phyloP scores from a whole-genome alignment of 2,329 filamentous ascomycete species.

The Biscogniauxia marginata region DNA sequence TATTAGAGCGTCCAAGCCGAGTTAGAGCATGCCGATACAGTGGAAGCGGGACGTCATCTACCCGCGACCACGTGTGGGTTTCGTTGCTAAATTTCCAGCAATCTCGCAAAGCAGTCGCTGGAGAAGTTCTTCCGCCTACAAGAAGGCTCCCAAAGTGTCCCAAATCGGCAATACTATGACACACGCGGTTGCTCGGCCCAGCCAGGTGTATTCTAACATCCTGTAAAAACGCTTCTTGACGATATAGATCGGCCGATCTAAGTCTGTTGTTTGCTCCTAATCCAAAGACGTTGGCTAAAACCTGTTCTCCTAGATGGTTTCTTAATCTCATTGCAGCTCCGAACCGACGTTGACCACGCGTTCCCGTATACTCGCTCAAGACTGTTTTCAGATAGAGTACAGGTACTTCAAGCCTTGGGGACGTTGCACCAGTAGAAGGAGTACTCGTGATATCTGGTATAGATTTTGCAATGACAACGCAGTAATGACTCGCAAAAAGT shows the following conservation, averaged over 20 bases:
- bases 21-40: constrained; percentile 74
- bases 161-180: constrained; percentile 72
- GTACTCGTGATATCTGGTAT: constrained; percentile 1
- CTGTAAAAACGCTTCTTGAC: constrained; percentile 23
- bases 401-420: constrained; percentile 1
- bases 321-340: constrained; percentile 50
- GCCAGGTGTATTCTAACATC: constrained; percentile 24
- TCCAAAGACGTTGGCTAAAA: constrained; percentile 45
- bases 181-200: constrained; percentile 58
- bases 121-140: constrained; percentile 76
- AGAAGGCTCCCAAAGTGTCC: constrained; percentile 60
- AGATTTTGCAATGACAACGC: constrained; percentile 66
- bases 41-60: constrained; percentile 64
- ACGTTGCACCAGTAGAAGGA: neutral
- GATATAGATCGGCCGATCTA: constrained; percentile 52
- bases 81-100: constrained; percentile 70
- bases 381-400: constrained; percentile 15
- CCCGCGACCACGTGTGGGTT: constrained; percentile 57
- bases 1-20: constrained; percentile 45
- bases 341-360: constrained; percentile 56
- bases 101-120: constrained; percentile 65
- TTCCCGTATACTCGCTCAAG: constrained; percentile 38
- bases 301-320: constrained; percentile 41
- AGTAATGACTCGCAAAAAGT: constrained; percentile 81
- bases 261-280: constrained; percentile 44